These are phyloP conservation scores for Prunus mira DNA, from an alignment of 306 rosid species.

Conservation along the genomic window DNA sequence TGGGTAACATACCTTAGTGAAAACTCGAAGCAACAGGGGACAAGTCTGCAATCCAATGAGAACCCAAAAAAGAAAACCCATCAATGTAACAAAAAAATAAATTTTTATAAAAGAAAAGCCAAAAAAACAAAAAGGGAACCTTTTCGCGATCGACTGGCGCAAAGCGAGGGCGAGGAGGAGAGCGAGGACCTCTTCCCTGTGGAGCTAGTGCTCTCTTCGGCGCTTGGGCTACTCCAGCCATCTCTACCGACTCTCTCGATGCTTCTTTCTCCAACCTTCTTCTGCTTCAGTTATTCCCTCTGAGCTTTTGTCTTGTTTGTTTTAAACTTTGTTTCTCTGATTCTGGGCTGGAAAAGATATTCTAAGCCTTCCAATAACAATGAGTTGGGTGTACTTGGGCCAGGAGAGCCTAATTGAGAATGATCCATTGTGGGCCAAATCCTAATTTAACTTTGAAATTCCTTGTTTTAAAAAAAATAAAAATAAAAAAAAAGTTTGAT, in stretches of 20 bases:
- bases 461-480: no score
- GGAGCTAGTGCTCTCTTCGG: conserved; percentile 43
- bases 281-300: not conserved
- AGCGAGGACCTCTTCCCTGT: conserved; percentile 30
- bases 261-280: not conserved
- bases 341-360: not conserved
- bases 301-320: not conserved
- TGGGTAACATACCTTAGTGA: conserved; percentile 62
- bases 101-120: no score
- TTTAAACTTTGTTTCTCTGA: not conserved
- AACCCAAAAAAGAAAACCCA: not conserved
- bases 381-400: not conserved
- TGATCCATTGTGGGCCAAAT: no score
- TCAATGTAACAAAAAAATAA: not conserved
- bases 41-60: conserved; percentile 56
- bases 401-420: no score
- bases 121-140: conserved; percentile 16
- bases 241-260: not conserved
- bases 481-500: no score
- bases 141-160: conserved; percentile 48
- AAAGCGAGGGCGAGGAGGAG: conserved; percentile 22
- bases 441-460: no score
- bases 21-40: conserved; percentile 82
- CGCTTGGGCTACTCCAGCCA: conserved; percentile 42
- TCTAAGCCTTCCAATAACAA: not conserved